Percentiles rank a stretch among this genome's conserved stretches.
phyloP scores from a whole-genome alignment of 371 early-diverging fungal species.

The Blakeslea trispora region DNA sequence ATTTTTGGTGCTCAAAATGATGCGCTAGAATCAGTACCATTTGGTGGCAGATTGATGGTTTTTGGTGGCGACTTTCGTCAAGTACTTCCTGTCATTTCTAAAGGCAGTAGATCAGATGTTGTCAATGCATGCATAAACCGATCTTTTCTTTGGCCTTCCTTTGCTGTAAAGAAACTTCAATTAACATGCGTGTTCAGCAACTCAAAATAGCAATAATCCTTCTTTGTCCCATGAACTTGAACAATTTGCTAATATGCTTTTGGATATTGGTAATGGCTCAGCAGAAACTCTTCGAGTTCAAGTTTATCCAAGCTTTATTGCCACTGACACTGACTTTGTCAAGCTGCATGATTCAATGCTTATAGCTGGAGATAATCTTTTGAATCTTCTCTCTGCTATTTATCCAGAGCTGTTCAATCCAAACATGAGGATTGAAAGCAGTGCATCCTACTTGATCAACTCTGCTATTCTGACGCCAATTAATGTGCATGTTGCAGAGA shows the following conservation, averaged over 20 bases:
- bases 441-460: too few relatives aligned
- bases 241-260: constrained; percentile 12
- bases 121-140: constrained; percentile 9
- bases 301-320: too few relatives aligned
- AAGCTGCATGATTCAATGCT: too few relatives aligned
- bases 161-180: too few relatives aligned
- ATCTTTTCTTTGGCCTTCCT: constrained; percentile 13
- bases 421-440: too few relatives aligned
- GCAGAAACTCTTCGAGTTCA: background rate
- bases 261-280: constrained; percentile 5
- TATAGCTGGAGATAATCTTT: too few relatives aligned
- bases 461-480: constrained; percentile 1
- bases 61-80: constrained; percentile 29
- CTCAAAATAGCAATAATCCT: constrained; percentile 1
- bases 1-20: constrained; percentile 12
- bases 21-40: constrained; percentile 13
- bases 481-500: constrained; percentile 2
- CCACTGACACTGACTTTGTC: too few relatives aligned
- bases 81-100: constrained; percentile 20
- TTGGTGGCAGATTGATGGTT: constrained; percentile 32
- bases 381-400: too few relatives aligned
- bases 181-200: constrained; percentile 9
- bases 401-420: too few relatives aligned
- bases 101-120: constrained; percentile 9
- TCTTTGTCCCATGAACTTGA: constrained; percentile 1